Conservation (phyloP, 208 protist species). For the Leishmania amazonensis region DNA sequence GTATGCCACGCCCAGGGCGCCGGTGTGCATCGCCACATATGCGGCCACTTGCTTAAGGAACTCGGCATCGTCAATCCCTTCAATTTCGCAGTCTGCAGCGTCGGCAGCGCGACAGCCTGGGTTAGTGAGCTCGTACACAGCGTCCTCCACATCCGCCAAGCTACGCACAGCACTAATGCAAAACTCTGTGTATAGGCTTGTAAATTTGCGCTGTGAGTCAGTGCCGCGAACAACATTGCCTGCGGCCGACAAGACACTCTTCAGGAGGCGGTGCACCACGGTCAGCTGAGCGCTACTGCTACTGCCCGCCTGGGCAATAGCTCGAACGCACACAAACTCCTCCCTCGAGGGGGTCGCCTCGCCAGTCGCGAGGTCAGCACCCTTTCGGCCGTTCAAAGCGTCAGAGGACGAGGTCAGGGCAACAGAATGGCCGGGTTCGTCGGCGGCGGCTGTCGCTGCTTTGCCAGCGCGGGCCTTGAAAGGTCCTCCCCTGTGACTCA, state of each 20-base stretch:
- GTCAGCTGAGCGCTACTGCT: slow-evolving; percentile 19
- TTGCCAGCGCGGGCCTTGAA: slow-evolving; percentile 9
- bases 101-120: slow-evolving; percentile 44
- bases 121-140: slow-evolving; percentile 59
- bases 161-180: slow-evolving; percentile 54
- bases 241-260: slow-evolving; percentile 28
- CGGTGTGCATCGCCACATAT: slow-evolving; percentile 63
- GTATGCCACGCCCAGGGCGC: slow-evolving; percentile 52
- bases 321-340: slow-evolving; percentile 19
- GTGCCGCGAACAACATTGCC: slow-evolving; percentile 72
- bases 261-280: slow-evolving; percentile 36
- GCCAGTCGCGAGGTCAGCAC: neutral
- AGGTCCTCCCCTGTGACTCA: neutral
- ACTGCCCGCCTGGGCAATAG: slow-evolving; percentile 4
- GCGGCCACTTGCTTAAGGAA: slow-evolving; percentile 57
- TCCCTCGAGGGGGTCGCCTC: neutral
- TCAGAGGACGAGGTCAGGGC: neutral
- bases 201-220: slow-evolving; percentile 74
- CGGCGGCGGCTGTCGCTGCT: neutral
- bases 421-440: neutral
- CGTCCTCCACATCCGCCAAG: slow-evolving; percentile 65
- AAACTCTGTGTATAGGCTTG: slow-evolving; percentile 70
- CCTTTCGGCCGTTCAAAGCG: neutral
- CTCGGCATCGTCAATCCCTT: slow-evolving; percentile 43
- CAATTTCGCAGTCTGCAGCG: slow-evolving; percentile 37